Percentiles rank a stretch among this genome's conserved stretches.
These are phyloP conservation scores for Blastocystis hominis DNA, from an alignment of 352 stramenopile genomes.

Conservation along the genomic window DNA sequence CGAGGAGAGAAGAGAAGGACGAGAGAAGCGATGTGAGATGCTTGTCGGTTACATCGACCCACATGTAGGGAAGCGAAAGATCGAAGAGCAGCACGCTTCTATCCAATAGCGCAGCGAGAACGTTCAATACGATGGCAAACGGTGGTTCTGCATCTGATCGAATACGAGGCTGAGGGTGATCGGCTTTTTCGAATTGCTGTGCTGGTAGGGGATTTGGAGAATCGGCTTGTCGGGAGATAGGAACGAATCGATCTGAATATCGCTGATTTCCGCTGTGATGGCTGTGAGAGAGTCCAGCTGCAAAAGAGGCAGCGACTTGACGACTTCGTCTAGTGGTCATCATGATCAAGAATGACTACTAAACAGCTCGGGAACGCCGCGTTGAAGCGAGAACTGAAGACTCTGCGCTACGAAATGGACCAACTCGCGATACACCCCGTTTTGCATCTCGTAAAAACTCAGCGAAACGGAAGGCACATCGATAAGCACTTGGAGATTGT, in stretches of 20 bases:
- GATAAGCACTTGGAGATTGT: slow-evolving; percentile 14
- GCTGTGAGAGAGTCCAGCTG: neutral
- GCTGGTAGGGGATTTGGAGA: slow-evolving; percentile 15
- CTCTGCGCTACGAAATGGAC: neutral
- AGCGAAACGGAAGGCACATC: neutral
- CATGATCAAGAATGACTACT: neutral
- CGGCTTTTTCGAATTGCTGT: neutral
- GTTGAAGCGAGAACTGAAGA: neutral
- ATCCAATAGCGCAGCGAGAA: neutral
- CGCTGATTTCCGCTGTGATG: neutral
- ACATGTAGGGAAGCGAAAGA: neutral
- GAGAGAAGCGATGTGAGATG: neutral
- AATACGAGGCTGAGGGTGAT: slow-evolving; percentile 1
- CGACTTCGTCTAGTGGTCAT: slow-evolving; percentile 23
- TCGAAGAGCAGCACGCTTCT: slow-evolving; percentile 4
- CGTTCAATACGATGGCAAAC: neutral
- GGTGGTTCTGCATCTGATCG: neutral
- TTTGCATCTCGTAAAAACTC: slow-evolving; percentile 27
- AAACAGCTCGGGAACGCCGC: slow-evolving; percentile 13
- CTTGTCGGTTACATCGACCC: neutral
- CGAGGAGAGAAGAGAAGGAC: neutral
- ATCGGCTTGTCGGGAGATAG: slow-evolving; percentile 4
- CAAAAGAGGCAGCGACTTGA: slow-evolving; percentile 6
- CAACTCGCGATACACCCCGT: neutral
- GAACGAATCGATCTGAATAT: neutral